Percentiles rank a stretch among this genome's conserved stretches.
Conservation (phyloP, 495 filamentous ascomycete genomes). For the Filosporella fistucella region DNA sequence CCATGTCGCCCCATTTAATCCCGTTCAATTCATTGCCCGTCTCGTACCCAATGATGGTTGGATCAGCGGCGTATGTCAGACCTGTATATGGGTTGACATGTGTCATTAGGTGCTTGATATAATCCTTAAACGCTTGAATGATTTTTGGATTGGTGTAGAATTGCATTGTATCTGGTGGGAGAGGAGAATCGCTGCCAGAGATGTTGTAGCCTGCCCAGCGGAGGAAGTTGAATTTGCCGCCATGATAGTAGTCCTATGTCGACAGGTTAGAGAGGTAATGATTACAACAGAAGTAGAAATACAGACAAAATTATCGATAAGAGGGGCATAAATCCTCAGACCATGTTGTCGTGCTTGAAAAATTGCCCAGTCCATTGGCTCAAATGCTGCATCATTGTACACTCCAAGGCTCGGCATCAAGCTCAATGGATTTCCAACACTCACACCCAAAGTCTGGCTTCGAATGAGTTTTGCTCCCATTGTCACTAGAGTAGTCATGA, state of each 20-base stretch:
- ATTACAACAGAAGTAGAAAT: background rate
- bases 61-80: constrained; percentile 48
- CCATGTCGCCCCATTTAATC: constrained; percentile 41
- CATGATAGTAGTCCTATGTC: constrained; percentile 51
- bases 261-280: background rate
- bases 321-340: constrained; percentile 41
- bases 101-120: constrained; percentile 42
- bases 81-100: constrained; percentile 51
- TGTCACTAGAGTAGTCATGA: constrained; percentile 45
- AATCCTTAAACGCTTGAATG: constrained; percentile 44
- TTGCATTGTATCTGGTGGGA: constrained; percentile 37
- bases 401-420: constrained; percentile 39
- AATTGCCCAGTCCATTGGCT: constrained; percentile 49
- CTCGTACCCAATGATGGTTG: constrained; percentile 52
- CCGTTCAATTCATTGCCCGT: constrained; percentile 52
- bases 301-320: constrained; percentile 42
- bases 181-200: constrained; percentile 27
- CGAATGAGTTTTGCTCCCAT: constrained; percentile 49
- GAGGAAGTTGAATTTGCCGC: constrained; percentile 53
- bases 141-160: constrained; percentile 50
- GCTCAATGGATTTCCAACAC: constrained; percentile 47
- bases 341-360: constrained; percentile 46
- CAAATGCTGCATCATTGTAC: constrained; percentile 44
- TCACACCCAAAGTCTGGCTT: constrained; percentile 49
- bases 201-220: constrained; percentile 48